These are phyloP conservation scores for Pythium oligandrum DNA, from an alignment of 352 stramenopile species.

Conservation along the genomic window DNA sequence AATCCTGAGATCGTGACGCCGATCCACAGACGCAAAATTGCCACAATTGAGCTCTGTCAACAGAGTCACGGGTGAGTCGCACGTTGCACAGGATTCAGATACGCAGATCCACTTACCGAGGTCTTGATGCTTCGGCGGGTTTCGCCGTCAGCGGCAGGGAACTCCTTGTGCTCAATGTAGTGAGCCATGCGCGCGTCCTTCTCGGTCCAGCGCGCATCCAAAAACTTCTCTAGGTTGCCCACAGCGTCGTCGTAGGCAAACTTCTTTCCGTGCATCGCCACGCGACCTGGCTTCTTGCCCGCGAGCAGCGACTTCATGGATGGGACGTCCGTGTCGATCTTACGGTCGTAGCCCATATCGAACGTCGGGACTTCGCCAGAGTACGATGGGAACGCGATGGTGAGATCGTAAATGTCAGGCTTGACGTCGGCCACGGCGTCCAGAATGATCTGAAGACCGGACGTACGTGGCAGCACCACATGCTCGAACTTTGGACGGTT, in stretches of 20 bases:
- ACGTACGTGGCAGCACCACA: conserved; percentile 88
- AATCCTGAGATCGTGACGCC: conserved; percentile 58
- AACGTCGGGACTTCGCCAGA: conserved; percentile 83
- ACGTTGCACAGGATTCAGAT: no score
- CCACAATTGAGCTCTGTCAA: conserved; percentile 44
- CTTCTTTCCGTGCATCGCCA: conserved; percentile 59
- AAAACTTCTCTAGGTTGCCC: conserved; percentile 39
- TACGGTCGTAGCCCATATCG: conserved; percentile 85
- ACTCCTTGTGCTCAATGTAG: conserved; percentile 73
- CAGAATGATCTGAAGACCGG: conserved; percentile 91
- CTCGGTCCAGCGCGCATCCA: conserved; percentile 67
- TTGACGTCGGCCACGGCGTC: conserved; percentile 82
- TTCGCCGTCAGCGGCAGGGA: conserved; percentile 19
- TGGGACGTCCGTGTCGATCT: conserved; percentile 76
- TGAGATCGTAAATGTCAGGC: conserved; percentile 93
- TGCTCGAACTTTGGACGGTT: conserved; percentile 87
- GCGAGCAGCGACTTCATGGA: conserved; percentile 76
- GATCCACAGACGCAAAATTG: conserved; percentile 74
- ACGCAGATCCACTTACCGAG: neutral
- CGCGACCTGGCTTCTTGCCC: conserved; percentile 36
- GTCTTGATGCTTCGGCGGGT: neutral
- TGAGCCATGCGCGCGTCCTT: conserved; percentile 73
- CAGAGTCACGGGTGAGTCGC: no score
- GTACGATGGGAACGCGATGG: conserved; percentile 84
- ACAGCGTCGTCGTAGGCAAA: conserved; percentile 57